These are phyloP conservation scores for Triticum urartu DNA, from an alignment of 176 grass and related monocot genomes.

Conservation along the genomic window DNA sequence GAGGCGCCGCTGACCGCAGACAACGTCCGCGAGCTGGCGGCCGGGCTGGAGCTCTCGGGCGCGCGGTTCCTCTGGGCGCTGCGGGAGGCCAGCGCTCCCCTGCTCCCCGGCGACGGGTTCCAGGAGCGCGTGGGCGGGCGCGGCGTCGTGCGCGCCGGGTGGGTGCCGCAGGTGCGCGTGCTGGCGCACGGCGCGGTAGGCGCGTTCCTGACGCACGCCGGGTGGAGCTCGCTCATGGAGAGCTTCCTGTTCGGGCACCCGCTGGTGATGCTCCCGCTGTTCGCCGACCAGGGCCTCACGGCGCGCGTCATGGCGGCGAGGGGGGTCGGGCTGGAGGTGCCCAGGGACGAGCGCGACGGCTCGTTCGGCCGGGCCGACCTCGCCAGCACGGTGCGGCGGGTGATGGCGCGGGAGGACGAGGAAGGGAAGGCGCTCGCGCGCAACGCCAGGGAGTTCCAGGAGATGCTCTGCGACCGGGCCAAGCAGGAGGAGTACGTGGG, in stretches of 20 bases:
- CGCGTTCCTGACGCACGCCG: not conserved
- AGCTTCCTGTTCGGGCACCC: not conserved
- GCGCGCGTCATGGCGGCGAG: not conserved
- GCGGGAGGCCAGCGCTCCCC: not conserved
- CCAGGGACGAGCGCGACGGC: not conserved
- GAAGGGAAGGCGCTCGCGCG: not conserved
- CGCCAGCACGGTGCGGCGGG: not conserved
- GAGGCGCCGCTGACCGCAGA: not conserved
- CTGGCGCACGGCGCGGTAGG: not conserved
- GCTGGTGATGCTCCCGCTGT: not conserved
- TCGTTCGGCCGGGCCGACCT: not conserved
- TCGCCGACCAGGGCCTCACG: not conserved
- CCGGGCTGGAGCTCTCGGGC: not conserved
- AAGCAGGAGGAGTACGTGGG: not conserved
- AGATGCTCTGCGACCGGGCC: not conserved
- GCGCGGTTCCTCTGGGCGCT: not conserved
- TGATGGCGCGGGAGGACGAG: not conserved
- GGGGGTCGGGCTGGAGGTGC: not conserved
- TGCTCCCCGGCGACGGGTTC: not conserved
- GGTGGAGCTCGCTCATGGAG: not conserved
- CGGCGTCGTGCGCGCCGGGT: not conserved
- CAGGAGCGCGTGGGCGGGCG: too few species aligned
- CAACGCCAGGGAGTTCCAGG: not conserved
- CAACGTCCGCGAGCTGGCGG: not conserved
- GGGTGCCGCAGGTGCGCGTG: not conserved